phyloP scores from a whole-genome alignment of 306 rosid genomes.

The Canavalia ensiformis region DNA sequence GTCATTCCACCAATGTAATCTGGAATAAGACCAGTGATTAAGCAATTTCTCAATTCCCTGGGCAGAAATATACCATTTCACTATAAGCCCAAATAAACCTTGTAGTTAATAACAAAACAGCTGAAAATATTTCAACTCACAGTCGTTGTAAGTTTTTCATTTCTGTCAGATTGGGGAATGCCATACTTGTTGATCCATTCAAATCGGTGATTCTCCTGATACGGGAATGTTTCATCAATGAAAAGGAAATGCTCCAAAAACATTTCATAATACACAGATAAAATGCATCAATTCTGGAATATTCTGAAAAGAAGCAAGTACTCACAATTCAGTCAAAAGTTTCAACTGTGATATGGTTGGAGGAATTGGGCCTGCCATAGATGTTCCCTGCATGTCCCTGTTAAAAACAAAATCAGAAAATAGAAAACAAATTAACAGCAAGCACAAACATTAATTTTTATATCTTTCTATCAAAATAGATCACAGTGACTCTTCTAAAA shows the following conservation, averaged over 20 bases:
- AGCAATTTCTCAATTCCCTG: slow-evolving; percentile 86
- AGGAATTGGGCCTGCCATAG: slow-evolving; percentile 80
- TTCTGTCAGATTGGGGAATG: slow-evolving; percentile 66
- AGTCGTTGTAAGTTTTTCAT: slow-evolving; percentile 43
- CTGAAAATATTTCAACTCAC: slow-evolving; percentile 61
- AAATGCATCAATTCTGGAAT: slow-evolving; percentile 26
- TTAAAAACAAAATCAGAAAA: not conserved
- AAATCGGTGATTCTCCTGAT: slow-evolving; percentile 86
- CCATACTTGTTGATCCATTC: slow-evolving; percentile 59
- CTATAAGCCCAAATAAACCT: not conserved
- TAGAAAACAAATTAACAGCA: not conserved
- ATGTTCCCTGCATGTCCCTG: slow-evolving; percentile 80
- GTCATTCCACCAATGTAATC: slow-evolving; percentile 47
- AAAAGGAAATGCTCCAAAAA: slow-evolving; percentile 9
- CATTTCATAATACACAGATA: slow-evolving; percentile 30
- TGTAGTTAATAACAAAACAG: not conserved
- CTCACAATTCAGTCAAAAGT: slow-evolving; percentile 68
- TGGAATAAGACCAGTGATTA: slow-evolving; percentile 63
- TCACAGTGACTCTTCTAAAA: no score
- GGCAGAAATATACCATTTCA: slow-evolving; percentile 37
- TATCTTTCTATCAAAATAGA: not conserved
- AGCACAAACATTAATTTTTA: not conserved
- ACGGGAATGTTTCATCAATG: slow-evolving; percentile 39
- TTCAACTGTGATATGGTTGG: slow-evolving; percentile 57
- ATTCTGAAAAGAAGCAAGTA: slow-evolving; percentile 13